Evolutionary conservation across 176 grass and related monocot species (phyloP).

Genomic region (Bolboschoenus planiculmis): DNA sequence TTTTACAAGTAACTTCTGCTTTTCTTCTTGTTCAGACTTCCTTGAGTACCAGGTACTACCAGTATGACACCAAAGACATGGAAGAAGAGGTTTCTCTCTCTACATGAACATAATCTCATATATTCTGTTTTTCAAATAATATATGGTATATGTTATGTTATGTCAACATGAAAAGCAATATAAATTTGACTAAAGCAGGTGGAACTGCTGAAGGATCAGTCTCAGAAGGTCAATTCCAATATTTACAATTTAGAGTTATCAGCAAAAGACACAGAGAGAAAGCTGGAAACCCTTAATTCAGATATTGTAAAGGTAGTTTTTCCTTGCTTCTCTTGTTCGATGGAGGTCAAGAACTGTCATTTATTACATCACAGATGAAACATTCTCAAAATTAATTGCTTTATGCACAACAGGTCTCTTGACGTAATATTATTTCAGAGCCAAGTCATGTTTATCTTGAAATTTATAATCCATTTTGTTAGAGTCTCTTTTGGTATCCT

Average conservation of each 20-base stretch:
- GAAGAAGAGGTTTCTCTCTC: conserved; percentile 54
- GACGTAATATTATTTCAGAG: background rate
- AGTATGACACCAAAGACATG: conserved; percentile 42
- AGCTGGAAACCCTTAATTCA: conserved; percentile 45
- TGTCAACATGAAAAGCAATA: background rate
- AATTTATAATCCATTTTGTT: background rate
- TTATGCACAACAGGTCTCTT: background rate
- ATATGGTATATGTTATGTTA: background rate
- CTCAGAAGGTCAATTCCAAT: conserved; percentile 43
- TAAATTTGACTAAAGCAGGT: conserved; percentile 40
- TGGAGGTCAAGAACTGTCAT: background rate
- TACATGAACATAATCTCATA: background rate
- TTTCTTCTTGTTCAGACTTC: conserved; percentile 38
- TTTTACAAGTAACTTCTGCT: conserved; percentile 20
- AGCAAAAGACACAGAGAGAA: conserved; percentile 47
- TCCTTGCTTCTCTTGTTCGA: background rate
- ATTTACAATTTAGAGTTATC: conserved; percentile 42
- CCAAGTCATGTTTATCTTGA: background rate
- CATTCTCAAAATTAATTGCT: background rate
- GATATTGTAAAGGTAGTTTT: conserved; percentile 54
- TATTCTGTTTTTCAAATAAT: background rate
- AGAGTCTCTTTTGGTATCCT: background rate
- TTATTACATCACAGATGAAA: background rate
- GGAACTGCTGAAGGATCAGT: conserved; percentile 41
- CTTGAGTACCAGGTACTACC: conserved; percentile 27